These are phyloP conservation scores for Kalanchoe fedtschenkoi DNA, from an alignment of 164 flowering plant genomes.

Conservation along the genomic window DNA sequence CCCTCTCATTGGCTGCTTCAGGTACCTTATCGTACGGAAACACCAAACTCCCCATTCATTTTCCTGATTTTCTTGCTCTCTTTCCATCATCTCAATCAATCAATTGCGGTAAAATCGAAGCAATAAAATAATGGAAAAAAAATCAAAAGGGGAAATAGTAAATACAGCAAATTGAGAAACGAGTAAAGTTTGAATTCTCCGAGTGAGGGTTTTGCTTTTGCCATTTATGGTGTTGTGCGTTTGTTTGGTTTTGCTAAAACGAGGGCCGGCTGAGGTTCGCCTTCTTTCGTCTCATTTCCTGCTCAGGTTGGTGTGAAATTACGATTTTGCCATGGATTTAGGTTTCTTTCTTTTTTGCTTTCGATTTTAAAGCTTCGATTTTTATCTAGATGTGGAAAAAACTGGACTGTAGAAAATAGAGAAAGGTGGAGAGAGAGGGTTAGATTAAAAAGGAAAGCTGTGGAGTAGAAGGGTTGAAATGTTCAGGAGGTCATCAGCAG, in stretches of 20 bases:
- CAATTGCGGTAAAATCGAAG: background rate
- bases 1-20: background rate
- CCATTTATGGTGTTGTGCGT: slow-evolving; percentile 1
- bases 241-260: slow-evolving; percentile 2
- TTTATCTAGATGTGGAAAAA: slow-evolving; percentile 6
- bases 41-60: background rate
- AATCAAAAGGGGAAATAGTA: background rate
- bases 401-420: slow-evolving; percentile 1
- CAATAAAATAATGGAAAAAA: background rate
- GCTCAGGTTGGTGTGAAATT: background rate
- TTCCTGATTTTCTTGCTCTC: background rate
- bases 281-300: background rate
- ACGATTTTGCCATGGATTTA: background rate
- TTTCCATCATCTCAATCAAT: background rate
- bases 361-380: background rate
- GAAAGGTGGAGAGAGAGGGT: slow-evolving; percentile 5
- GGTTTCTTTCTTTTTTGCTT: too few relatives aligned
- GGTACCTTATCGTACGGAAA: background rate
- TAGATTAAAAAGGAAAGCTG: slow-evolving; percentile 2
- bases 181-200: background rate
- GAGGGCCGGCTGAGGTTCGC: background rate
- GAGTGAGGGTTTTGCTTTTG: background rate
- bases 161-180: background rate
- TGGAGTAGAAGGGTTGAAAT: background rate
- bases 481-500: slow-evolving; percentile 2